Evolutionary conservation across 306 rosid species (phyloP), one percentile per base, ranked within the genome.

Genomic region (Fragaria ananassa): DNA sequence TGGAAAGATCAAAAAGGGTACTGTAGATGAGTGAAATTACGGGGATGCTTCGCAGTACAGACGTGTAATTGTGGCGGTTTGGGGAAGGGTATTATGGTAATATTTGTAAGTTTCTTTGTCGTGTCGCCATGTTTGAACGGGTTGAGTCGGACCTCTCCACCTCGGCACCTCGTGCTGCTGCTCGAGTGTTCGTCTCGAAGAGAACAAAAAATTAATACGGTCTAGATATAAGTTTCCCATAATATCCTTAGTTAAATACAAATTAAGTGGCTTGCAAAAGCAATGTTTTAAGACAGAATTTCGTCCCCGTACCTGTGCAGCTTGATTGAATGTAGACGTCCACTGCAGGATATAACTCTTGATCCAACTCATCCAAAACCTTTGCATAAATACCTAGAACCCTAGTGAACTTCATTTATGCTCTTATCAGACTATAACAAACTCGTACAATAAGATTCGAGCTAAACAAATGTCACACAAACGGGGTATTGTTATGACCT

Each of bases 31-130:
- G 18, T 63, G 19, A 78, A 81, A 70, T 85, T 87, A 82, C 85
- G 69, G 31, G 46, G 29, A 31, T 45, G 18, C 18, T 10, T 41
- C 41, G 64, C 69, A 14, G 57, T 23, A 2, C 4, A 10, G 47
- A 15, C 19, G 8, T 21, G 82, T 73, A 68, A 76, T 62, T 79
- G 3, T 29, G 11, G 1, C 9, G 12, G 13, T 7, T 1, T 50
- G 4, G 8, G 5, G 0, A 42, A 68, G 91, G 91, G 51, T n/a
- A 11, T 19, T 78, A 78, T 64, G 42, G 91, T 42, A 31, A 74
- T 71, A 79, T n/a, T 0, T 0, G 31, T 4, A 10, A 0, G 39
- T 9, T 78, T 71, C 4, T 72, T 60, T 18, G 78, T 73, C 21
- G 18, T 50, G 47, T 60, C 57, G 21, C 77, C 76, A 41, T 45